Conservation (phyloP, 352 stramenopile genomes). For the Pseudoperonospora humuli region DNA sequence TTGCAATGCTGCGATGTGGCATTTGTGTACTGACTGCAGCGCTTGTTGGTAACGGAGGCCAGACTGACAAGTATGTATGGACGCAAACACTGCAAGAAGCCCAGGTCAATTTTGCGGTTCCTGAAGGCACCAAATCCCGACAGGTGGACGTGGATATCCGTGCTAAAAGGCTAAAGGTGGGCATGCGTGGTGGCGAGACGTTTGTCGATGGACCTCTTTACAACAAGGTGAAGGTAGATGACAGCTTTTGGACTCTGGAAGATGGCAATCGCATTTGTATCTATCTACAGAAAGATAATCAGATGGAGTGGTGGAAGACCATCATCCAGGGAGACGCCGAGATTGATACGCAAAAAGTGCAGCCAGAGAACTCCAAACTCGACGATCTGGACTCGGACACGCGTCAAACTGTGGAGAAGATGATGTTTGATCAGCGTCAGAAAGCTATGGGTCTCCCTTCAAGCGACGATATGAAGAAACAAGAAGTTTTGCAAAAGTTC, state of each 20-base stretch:
- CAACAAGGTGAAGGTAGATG: slow-evolving; percentile 95
- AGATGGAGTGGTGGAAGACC: slow-evolving; percentile 99
- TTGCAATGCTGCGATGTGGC: neutral
- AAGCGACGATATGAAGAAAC: slow-evolving; percentile 96
- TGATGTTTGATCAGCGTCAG: slow-evolving; percentile 98
- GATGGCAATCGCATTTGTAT: slow-evolving; percentile 86
- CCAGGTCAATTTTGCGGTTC: slow-evolving; percentile 88
- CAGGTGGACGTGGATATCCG: slow-evolving; percentile 91
- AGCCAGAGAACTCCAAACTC: slow-evolving; percentile 98
- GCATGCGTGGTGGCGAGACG: slow-evolving; percentile 57
- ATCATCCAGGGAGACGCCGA: slow-evolving; percentile 92
- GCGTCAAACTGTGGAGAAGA: slow-evolving; percentile 99
- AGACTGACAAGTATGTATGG: slow-evolving; percentile 94
- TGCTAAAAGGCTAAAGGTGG: slow-evolving; percentile 87
- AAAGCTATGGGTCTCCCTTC: slow-evolving; percentile 96
- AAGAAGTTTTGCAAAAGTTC: slow-evolving; percentile 98
- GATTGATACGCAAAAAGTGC: slow-evolving; percentile 98
- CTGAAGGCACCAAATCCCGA: slow-evolving; percentile 88
- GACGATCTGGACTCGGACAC: slow-evolving; percentile 97
- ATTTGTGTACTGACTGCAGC: slow-evolving; percentile 32
- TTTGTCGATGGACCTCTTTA: slow-evolving; percentile 90
- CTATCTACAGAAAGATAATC: slow-evolving; percentile 97
- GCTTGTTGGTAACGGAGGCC: slow-evolving; percentile 87
- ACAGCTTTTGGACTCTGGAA: slow-evolving; percentile 99
- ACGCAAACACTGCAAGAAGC: slow-evolving; percentile 97